Evolutionary conservation across 2,329 filamentous ascomycete genomes (phyloP).

Genomic region (Cladophialophora carrionii): DNA sequence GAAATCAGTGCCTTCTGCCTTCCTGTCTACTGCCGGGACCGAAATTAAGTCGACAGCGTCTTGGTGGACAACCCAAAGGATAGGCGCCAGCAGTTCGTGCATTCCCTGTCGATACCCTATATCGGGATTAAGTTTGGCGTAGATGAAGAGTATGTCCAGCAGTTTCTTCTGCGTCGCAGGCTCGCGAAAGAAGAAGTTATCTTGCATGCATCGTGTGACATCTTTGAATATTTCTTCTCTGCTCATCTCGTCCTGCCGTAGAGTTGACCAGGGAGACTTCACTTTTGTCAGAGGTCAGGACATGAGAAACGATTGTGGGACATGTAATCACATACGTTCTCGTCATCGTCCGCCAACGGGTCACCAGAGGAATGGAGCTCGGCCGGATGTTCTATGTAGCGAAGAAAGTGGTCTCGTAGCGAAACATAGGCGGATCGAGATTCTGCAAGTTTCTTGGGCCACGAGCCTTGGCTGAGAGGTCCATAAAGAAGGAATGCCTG

Average conservation of each 20-base stretch:
- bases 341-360: constrained; percentile 80
- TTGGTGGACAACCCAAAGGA: constrained; percentile 79
- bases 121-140: constrained; percentile 86
- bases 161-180: constrained; percentile 77
- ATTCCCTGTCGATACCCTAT: constrained; percentile 96
- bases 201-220: constrained; percentile 85
- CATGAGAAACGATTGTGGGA: constrained; percentile 37
- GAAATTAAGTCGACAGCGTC: constrained; percentile 69
- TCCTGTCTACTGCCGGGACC: constrained; percentile 45
- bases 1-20: constrained; percentile 46
- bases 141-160: constrained; percentile 88
- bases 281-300: constrained; percentile 51
- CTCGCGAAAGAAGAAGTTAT: constrained; percentile 86
- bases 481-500: constrained; percentile 82
- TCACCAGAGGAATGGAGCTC: constrained; percentile 75
- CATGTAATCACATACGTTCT: constrained; percentile 56
- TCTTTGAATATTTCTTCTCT: constrained; percentile 91
- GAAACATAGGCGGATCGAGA: constrained; percentile 74
- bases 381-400: constrained; percentile 82
- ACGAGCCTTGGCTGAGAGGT: constrained; percentile 65
- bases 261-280: constrained; percentile 88
- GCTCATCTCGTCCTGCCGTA: constrained; percentile 80
- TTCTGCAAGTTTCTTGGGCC: constrained; percentile 68
- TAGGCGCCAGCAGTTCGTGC: constrained; percentile 91
- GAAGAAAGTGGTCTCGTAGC: constrained; percentile 73